Evolutionary conservation across 805 yeast genomes (phyloP).

Genomic region (Cyberlindnera veronae): DNA sequence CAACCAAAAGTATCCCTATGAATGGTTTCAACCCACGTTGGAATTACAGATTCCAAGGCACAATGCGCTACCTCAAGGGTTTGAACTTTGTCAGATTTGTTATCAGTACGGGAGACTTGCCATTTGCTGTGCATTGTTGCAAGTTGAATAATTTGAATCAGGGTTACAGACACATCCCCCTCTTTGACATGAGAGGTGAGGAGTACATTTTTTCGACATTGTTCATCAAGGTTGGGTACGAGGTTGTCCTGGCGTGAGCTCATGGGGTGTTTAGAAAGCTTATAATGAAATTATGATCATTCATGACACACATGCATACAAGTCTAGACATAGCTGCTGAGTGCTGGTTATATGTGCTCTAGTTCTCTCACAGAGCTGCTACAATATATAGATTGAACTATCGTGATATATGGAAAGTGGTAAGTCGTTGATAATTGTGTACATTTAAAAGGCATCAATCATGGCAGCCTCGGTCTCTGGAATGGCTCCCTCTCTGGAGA

Average conservation of each 20-base stretch:
- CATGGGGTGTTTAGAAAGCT: too few species aligned
- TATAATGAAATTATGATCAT: slow-evolving; percentile 1
- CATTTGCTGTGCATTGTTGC: slow-evolving; percentile 58
- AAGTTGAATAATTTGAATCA: slow-evolving; percentile 60
- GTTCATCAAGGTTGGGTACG: slow-evolving; percentile 36
- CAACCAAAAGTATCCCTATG: slow-evolving; percentile 39
- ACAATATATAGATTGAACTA: too few species aligned
- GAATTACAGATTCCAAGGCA: slow-evolving; percentile 53
- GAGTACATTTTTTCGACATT: slow-evolving; percentile 59
- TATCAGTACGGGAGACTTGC: slow-evolving; percentile 40
- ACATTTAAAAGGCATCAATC: slow-evolving; percentile 28
- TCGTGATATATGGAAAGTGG: background rate
- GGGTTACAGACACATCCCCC: slow-evolving; percentile 81
- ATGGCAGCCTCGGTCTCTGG: slow-evolving; percentile 29
- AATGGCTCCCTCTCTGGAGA: slow-evolving; percentile 46
- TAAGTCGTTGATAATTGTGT: background rate
- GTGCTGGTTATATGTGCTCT: too few species aligned
- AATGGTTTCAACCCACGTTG: slow-evolving; percentile 91
- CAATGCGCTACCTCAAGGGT: slow-evolving; percentile 35
- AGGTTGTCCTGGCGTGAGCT: too few species aligned
- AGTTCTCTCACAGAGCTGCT: too few species aligned
- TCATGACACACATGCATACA: too few species aligned
- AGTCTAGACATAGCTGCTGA: too few species aligned
- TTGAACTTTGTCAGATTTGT: slow-evolving; percentile 56
- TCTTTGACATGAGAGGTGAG: slow-evolving; percentile 79